Percentiles rank a stretch among this genome's conserved stretches.
These are phyloP conservation scores for Ramaria rubella DNA, from an alignment of 768 basidiomycete species.

Conservation along the genomic window DNA sequence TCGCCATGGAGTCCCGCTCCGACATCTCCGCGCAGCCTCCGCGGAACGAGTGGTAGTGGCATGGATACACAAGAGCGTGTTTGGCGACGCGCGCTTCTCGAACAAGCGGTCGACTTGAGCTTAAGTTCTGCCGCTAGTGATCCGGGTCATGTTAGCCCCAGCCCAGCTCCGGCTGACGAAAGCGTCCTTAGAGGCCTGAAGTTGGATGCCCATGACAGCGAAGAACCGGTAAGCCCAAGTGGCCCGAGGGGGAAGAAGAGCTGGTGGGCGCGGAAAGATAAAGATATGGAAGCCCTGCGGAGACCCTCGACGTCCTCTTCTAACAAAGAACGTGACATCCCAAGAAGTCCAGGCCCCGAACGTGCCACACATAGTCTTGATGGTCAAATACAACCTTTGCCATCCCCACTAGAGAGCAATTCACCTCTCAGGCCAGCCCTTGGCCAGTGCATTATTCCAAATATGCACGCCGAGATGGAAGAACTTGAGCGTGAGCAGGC, in stretches of 20 bases:
- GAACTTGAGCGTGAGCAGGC: conserved; percentile 1
- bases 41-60: background rate
- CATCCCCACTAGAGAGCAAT: background rate
- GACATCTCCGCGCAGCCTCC: background rate
- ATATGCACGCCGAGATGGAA: conserved; percentile 2
- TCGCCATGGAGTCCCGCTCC: conserved; percentile 7
- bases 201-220: background rate
- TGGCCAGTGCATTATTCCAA: conserved; percentile 7
- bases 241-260: background rate
- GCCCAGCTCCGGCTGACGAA: background rate
- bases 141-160: background rate
- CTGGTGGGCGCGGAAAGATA: conserved; percentile 10
- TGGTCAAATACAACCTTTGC: background rate
- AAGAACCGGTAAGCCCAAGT: background rate
- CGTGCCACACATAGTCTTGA: background rate
- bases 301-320: conserved; percentile 12
- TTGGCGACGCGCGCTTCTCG: conserved; percentile 72
- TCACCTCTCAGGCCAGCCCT: background rate
- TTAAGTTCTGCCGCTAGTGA: conserved; percentile 8
- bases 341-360: background rate
- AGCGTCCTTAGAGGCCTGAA: background rate
- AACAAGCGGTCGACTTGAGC: conserved; percentile 62
- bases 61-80: conserved; percentile 50
- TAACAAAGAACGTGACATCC: background rate
- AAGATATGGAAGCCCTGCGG: background rate